Base-by-base conservation (phyloP, 805 yeast species). In the Komagataella kurtzmanii region DNA sequence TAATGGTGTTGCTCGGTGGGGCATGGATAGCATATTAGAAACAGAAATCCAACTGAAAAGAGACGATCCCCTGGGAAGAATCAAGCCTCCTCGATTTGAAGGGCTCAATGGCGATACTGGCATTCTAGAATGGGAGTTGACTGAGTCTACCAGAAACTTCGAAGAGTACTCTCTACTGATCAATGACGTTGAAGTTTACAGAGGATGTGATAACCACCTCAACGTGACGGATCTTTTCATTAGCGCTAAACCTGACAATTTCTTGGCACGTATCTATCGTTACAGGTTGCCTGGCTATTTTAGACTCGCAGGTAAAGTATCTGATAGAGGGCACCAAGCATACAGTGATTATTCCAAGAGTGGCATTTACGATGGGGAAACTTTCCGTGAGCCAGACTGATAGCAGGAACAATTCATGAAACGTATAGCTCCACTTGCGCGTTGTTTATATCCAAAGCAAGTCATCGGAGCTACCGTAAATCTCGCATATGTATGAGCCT, bases 1-100 rank as follows among this genome's bases (percentile, higher is more conserved):
- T 5, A 84, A 90, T 19, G 99, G 99, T 0, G 80, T 88, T 1
- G 79, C 95, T 0, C 71, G 95, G 52, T 91, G 99, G 99, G 97
- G 93, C 52, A 81, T 85, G 59, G 97, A 95, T 2, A 81, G 96
- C 12, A 80, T 91, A 52, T 80, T 86, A 1, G 97, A 91, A 61
- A 87, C 96, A 0, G 76, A 76, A 23, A 67, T 73, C 3, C 74
- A 86, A 2, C 64, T 90, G 47, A 63, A 80, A 52, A 71, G 97
- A 57, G 85, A 85, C 17, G 96, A 86, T 58, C 90, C 95, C 0
- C 75, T 79, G 47, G 80, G 80, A 0, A 64, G 59, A 45, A 59
- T 74, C 23, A 56, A 66, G 14, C 85, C 88, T 5, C 88, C 88
- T 0, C 51, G 50, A 2, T 68, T 80, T 47, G 54, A 59, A 1